These are phyloP conservation scores for Euphorbia lathyris DNA, from an alignment of 345 rosid genomes.

Conservation along the genomic window DNA sequence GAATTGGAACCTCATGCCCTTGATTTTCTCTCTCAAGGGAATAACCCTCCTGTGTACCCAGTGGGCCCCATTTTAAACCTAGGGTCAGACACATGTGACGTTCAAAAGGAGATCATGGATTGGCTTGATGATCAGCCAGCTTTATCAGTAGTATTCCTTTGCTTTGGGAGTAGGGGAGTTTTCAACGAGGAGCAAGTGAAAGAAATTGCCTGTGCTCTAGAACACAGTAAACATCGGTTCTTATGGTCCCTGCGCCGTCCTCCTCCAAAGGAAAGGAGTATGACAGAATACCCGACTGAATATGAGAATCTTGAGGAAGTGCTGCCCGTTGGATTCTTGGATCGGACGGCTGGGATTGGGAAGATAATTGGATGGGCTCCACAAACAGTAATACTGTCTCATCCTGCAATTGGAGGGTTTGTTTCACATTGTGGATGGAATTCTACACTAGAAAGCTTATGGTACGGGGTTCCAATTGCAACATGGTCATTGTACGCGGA, in stretches of 20 bases:
- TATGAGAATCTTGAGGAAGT: background rate
- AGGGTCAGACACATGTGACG: background rate
- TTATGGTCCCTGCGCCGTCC: conserved; percentile 22
- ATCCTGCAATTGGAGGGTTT: conserved; percentile 8
- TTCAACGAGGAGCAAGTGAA: conserved; percentile 12
- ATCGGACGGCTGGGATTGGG: conserved; percentile 17
- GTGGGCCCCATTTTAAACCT: conserved; percentile 6
- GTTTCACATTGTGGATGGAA: conserved; percentile 27
- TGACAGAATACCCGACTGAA: background rate
- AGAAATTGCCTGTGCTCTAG: conserved; percentile 15
- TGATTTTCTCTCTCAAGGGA: background rate
- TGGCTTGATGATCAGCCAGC: conserved; percentile 24
- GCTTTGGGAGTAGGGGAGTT: conserved; percentile 23
- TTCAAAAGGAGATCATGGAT: background rate
- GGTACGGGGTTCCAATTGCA: conserved; percentile 21
- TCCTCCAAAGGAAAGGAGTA: background rate
- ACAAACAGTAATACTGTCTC: conserved; percentile 5
- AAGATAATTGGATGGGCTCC: conserved; percentile 24
- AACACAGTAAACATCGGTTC: conserved; percentile 9
- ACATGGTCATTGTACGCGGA: conserved; percentile 23
- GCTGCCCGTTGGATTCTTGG: conserved; percentile 11
- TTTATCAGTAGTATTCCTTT: conserved; percentile 16
- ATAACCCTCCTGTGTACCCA: conserved; percentile 4
- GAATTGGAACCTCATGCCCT: background rate
- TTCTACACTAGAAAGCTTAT: conserved; percentile 16